Percentiles rank a stretch among this genome's conserved stretches.
Conservation (phyloP, 2,329 filamentous ascomycete species). For the Albifimbria verrucaria region DNA sequence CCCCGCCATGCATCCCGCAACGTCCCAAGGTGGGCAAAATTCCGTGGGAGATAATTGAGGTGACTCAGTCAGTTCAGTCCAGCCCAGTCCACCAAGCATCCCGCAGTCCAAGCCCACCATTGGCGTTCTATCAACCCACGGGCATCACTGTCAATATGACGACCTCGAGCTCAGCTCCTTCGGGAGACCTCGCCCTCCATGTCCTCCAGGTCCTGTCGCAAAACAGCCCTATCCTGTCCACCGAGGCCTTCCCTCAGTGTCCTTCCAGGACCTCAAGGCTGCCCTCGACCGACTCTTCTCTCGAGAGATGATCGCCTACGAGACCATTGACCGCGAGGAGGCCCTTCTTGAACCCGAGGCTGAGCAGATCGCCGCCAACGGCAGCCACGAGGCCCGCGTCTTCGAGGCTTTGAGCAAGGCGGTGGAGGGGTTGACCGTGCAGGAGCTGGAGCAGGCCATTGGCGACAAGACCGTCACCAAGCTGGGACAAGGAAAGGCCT, state of each 20-base stretch:
- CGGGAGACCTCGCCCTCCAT: conserved; percentile 58
- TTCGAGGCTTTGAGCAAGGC: conserved; percentile 71
- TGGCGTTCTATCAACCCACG: background rate
- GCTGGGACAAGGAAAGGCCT: conserved; percentile 91
- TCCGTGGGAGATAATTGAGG: background rate
- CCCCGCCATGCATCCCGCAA: background rate
- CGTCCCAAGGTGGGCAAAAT: background rate
- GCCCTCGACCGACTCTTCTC: conserved; percentile 83
- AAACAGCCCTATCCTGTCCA: conserved; percentile 63
- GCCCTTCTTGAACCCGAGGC: conserved; percentile 72
- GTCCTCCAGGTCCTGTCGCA: conserved; percentile 65
- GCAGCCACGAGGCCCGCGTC: conserved; percentile 79
- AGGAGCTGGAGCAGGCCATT: conserved; percentile 66
- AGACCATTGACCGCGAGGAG: conserved; percentile 77
- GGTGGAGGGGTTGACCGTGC: conserved; percentile 77
- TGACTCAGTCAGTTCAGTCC: conserved; percentile 3
- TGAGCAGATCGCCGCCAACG: conserved; percentile 67
- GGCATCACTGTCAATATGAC: conserved; percentile 35
- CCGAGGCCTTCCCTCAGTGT: conserved; percentile 63
- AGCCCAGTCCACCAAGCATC: background rate
- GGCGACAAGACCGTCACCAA: conserved; percentile 72
- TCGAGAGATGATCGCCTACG: conserved; percentile 82
- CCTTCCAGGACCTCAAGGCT: conserved; percentile 73
- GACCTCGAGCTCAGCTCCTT: conserved; percentile 29
- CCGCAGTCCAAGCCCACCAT: background rate